Percentiles rank a stretch among this genome's conserved stretches.
These are phyloP conservation scores for Fusarium buxicola DNA, from an alignment of 2,329 filamentous ascomycete species.

Conservation along the genomic window DNA sequence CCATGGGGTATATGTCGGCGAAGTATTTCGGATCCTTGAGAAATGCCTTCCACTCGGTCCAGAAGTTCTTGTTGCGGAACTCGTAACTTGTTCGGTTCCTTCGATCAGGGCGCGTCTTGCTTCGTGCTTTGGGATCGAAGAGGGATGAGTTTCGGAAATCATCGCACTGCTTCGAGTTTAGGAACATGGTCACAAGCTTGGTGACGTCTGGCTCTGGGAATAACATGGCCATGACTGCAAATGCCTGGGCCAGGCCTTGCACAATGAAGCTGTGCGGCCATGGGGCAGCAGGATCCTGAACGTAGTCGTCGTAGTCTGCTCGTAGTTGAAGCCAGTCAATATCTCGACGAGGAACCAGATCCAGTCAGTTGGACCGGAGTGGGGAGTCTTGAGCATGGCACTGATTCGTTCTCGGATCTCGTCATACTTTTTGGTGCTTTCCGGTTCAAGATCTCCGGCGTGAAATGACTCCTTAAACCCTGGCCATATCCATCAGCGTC, in stretches of 20 bases:
- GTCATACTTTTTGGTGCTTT: slow-evolving; percentile 28
- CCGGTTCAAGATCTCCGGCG: slow-evolving; percentile 44
- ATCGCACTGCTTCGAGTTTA: slow-evolving; percentile 31
- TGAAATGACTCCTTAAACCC: slow-evolving; percentile 46
- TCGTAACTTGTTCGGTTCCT: slow-evolving; percentile 41
- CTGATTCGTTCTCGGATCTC: slow-evolving; percentile 35
- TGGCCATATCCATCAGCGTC: not conserved
- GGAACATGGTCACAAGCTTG: slow-evolving; percentile 28
- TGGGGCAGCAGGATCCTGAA: slow-evolving; percentile 21
- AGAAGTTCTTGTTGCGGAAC: slow-evolving; percentile 39
- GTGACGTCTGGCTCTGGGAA: slow-evolving; percentile 33
- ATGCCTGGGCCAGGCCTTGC: slow-evolving; percentile 43
- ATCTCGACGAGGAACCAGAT: slow-evolving; percentile 40
- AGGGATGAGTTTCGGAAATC: slow-evolving; percentile 32
- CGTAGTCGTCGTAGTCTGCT: slow-evolving; percentile 33
- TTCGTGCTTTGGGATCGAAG: slow-evolving; percentile 39
- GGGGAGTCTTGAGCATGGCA: slow-evolving; percentile 23
- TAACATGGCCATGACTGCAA: slow-evolving; percentile 44
- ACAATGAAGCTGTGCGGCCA: slow-evolving; percentile 46
- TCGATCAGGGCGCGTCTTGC: slow-evolving; percentile 37
- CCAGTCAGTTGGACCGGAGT: slow-evolving; percentile 38
- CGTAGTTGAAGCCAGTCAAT: slow-evolving; percentile 38
- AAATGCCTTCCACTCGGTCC: slow-evolving; percentile 40
- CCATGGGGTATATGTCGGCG: slow-evolving; percentile 41
- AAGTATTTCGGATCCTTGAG: slow-evolving; percentile 22